These are phyloP conservation scores for Sporormia fimetaria DNA, from an alignment of 495 filamentous ascomycete genomes.

Conservation along the genomic window DNA sequence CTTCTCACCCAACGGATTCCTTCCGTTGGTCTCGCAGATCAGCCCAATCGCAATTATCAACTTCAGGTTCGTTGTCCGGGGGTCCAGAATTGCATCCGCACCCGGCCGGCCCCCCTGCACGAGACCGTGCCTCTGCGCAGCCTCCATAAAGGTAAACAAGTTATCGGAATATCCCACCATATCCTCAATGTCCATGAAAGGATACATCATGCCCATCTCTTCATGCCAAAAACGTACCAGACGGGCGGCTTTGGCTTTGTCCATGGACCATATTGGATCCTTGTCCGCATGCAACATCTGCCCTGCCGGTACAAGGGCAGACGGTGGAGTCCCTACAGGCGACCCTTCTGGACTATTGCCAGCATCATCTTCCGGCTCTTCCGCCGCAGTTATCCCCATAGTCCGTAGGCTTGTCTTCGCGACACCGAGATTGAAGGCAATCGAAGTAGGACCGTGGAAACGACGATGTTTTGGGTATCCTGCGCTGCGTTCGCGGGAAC, in stretches of 20 bases:
- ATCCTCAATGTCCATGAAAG: conserved; percentile 58
- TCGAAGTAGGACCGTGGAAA: conserved; percentile 80
- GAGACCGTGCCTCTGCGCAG: conserved; percentile 47
- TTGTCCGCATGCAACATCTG: conserved; percentile 36
- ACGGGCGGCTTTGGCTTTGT: conserved; percentile 58
- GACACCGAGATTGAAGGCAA: conserved; percentile 73
- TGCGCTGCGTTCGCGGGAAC: conserved; percentile 16
- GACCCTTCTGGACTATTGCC: conserved; percentile 41
- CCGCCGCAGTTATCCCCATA: conserved; percentile 66
- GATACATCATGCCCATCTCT: conserved; percentile 80
- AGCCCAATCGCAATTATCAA: conserved; percentile 67
- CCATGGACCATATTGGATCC: conserved; percentile 68
- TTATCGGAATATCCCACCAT: conserved; percentile 52
- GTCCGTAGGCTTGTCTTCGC: conserved; percentile 77
- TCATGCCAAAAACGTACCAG: conserved; percentile 67
- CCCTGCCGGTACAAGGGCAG: conserved; percentile 1
- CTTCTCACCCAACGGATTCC: conserved; percentile 57
- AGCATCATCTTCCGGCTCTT: conserved; percentile 49
- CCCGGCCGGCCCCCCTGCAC: conserved; percentile 44
- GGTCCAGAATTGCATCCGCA: conserved; percentile 54
- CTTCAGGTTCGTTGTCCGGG: conserved; percentile 60
- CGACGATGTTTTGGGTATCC: conserved; percentile 41
- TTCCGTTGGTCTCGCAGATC: conserved; percentile 60
- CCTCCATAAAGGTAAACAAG: conserved; percentile 61
- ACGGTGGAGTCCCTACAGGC: conserved; percentile 43